A percentile compares a stretch with the other conserved stretches of the same genome.
phyloP scores from a whole-genome alignment of 176 grass and related monocot species.

The Hyparrhenia diplandra region DNA sequence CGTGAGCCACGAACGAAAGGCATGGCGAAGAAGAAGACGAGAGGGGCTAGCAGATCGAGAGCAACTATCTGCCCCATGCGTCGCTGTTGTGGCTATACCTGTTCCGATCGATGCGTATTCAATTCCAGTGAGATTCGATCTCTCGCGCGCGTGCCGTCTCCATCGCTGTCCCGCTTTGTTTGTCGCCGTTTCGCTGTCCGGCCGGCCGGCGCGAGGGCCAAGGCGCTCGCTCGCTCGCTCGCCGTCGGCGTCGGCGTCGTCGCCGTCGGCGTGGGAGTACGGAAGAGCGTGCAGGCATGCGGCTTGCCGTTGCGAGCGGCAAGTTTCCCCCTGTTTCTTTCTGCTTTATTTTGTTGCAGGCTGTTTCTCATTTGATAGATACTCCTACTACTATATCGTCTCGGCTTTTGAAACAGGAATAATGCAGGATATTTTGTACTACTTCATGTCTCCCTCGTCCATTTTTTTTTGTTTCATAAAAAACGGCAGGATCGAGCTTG shows the following conservation, averaged over 20 bases:
- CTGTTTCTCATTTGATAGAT: neutral
- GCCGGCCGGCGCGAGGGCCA: neutral
- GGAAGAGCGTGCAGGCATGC: neutral
- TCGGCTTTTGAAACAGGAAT: neutral
- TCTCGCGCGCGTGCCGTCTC: neutral
- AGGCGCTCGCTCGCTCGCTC: neutral
- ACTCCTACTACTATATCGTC: too few relatives aligned
- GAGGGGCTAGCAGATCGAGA: neutral
- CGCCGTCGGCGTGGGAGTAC: neutral
- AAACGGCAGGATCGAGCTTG: neutral
- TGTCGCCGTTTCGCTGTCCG: neutral
- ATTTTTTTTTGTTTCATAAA: neutral
- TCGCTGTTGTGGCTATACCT: neutral
- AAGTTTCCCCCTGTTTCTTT: neutral
- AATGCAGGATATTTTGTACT: neutral
- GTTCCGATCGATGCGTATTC: neutral
- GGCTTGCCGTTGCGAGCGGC: neutral
- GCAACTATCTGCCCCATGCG: neutral
- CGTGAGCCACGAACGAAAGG: neutral
- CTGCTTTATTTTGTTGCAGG: neutral
- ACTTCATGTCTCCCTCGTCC: neutral
- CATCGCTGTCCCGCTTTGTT: neutral
- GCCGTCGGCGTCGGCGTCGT: neutral
- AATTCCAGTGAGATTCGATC: neutral
- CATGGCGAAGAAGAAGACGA: neutral